These are phyloP conservation scores for Pythium phragmiticola DNA, from an alignment of 352 stramenopile species.

Conservation along the genomic window DNA sequence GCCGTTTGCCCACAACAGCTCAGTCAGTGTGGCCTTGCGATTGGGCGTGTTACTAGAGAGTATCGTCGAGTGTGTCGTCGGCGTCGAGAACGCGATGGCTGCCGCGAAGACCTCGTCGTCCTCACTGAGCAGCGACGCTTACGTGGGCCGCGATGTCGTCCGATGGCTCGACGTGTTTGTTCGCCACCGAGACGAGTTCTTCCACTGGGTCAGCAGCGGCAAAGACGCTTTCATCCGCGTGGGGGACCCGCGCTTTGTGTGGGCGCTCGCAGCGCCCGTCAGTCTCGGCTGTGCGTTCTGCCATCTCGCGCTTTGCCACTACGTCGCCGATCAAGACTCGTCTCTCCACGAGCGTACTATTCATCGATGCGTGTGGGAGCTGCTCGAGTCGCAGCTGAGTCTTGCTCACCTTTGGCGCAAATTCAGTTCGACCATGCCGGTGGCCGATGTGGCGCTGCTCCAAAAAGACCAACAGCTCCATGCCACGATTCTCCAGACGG, in stretches of 20 bases:
- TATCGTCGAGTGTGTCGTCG: conserved; percentile 11
- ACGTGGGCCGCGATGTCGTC: neutral
- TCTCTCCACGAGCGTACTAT: neutral
- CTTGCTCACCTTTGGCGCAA: conserved; percentile 23
- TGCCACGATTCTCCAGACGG: conserved; percentile 1
- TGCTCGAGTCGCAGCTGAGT: conserved; percentile 23
- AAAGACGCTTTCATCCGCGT: conserved; percentile 8
- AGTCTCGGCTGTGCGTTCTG: conserved; percentile 24
- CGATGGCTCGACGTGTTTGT: conserved; percentile 16
- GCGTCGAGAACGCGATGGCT: conserved; percentile 6
- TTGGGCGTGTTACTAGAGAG: conserved; percentile 21
- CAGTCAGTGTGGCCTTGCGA: conserved; percentile 3
- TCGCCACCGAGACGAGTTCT: conserved; percentile 17
- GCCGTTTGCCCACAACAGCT: conserved; percentile 12
- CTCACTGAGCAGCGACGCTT: neutral
- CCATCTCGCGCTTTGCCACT: conserved; percentile 7
- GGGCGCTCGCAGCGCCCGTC: conserved; percentile 18
- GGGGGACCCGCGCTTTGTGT: conserved; percentile 17
- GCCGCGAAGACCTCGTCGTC: neutral
- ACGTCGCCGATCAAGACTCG: neutral
- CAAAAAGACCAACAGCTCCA: conserved; percentile 14
- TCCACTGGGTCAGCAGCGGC: conserved; percentile 20
- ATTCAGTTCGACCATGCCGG: conserved; percentile 14
- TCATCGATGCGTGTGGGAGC: conserved; percentile 9
- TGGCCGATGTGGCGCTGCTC: neutral